Conservation (phyloP, 352 stramenopile species). For the Globisporangium carolinianum region DNA sequence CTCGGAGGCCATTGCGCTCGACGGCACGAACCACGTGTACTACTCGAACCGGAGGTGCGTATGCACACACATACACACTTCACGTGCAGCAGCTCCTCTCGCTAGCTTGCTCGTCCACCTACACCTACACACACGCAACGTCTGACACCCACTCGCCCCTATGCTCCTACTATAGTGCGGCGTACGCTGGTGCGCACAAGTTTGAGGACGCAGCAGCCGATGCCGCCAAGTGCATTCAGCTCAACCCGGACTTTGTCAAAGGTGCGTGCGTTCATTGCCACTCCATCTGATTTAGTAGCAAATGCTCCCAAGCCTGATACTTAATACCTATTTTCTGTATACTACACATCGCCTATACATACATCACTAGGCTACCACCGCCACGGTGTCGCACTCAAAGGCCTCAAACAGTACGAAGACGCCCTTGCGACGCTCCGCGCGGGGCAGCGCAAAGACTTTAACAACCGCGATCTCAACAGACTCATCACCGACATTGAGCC, state of each 20-base stretch:
- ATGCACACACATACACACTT: not conserved
- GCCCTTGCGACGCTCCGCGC: constrained; percentile 66
- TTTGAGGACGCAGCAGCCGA: constrained; percentile 84
- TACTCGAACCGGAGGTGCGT: constrained; percentile 89
- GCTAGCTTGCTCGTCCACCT: too few relatives aligned
- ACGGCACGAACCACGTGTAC: constrained; percentile 89
- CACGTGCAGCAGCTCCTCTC: not conserved
- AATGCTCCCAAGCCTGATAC: too few relatives aligned
- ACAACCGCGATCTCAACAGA: constrained; percentile 81
- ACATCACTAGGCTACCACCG: constrained; percentile 76
- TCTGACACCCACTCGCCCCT: not conserved
- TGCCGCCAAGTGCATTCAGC: constrained; percentile 82
- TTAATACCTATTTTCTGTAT: too few relatives aligned
- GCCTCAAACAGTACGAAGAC: constrained; percentile 74
- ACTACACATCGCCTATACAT: too few relatives aligned
- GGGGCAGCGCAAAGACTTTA: constrained; percentile 74
- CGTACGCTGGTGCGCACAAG: constrained; percentile 54
- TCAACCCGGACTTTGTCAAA: constrained; percentile 94
- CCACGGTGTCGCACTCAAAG: constrained; percentile 89
- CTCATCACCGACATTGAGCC: constrained; percentile 79
- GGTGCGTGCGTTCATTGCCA: constrained; percentile 1
- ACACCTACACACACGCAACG: not conserved
- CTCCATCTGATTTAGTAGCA: too few relatives aligned
- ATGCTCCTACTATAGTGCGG: constrained; percentile 29
- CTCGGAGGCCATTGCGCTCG: constrained; percentile 87